These are phyloP conservation scores for Suillus subaureus DNA, from an alignment of 768 basidiomycete genomes.

Conservation along the genomic window DNA sequence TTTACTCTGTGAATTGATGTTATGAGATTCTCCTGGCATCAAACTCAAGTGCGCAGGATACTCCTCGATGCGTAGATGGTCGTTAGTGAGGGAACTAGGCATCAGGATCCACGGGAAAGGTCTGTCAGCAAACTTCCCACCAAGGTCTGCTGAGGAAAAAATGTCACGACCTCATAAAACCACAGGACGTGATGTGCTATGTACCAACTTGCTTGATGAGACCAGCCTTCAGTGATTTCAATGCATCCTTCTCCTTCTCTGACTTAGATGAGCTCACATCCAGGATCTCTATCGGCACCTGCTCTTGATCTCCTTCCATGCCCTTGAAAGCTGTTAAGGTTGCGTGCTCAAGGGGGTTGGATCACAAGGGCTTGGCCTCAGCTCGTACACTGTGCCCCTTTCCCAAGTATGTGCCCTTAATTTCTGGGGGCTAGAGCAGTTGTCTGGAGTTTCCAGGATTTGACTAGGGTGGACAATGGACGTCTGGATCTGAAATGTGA, in stretches of 20 bases:
- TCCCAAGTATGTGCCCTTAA: no score
- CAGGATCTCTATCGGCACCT: background rate
- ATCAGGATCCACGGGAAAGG: background rate
- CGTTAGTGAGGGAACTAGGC: background rate
- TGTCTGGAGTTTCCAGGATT: no score
- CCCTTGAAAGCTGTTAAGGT: background rate
- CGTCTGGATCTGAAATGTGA: no score
- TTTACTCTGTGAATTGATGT: background rate
- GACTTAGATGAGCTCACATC: background rate
- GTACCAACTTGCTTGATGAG: background rate
- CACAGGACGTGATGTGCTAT: background rate
- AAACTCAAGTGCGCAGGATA: background rate
- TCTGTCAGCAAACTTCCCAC: background rate
- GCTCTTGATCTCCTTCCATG: background rate
- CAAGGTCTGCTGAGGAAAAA: background rate
- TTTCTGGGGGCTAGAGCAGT: no score
- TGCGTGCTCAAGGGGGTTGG: no score
- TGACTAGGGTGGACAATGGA: no score
- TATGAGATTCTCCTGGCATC: background rate
- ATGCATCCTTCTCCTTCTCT: background rate
- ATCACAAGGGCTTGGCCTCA: no score
- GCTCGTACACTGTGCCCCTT: no score
- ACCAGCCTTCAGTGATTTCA: background rate
- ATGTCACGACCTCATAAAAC: background rate
- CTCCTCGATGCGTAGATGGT: background rate